phyloP scores from a whole-genome alignment of 2,329 filamentous ascomycete genomes.

The Penicillium sp. region DNA sequence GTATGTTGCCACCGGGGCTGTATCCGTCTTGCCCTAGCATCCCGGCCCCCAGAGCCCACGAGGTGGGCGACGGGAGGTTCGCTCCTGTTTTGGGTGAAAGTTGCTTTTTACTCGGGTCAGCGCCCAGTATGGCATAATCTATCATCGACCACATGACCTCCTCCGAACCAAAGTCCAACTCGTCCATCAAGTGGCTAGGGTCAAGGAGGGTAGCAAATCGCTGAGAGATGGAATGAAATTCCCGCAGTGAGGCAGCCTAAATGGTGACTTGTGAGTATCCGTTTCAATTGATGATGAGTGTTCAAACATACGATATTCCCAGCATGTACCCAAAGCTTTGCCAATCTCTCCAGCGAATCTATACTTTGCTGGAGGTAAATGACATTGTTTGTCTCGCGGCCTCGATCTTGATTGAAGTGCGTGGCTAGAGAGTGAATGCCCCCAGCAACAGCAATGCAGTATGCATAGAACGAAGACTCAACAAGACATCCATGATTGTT shows the following conservation, averaged over 20 bases:
- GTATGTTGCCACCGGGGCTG: background rate
- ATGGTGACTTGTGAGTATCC: background rate
- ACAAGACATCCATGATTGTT: conserved; percentile 19
- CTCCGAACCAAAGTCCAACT: conserved; percentile 17
- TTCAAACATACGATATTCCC: conserved; percentile 22
- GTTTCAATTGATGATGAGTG: too few relatives aligned
- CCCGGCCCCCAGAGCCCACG: conserved; percentile 12
- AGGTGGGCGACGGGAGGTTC: conserved; percentile 13
- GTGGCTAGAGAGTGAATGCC: conserved; percentile 17
- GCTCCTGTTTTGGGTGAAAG: background rate
- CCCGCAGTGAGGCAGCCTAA: conserved; percentile 20
- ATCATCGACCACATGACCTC: conserved; percentile 25
- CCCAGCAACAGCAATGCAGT: conserved; percentile 34
- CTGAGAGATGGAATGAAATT: conserved; percentile 23
- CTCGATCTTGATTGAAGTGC: conserved; percentile 13
- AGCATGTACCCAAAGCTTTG: conserved; percentile 21
- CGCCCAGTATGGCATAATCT: conserved; percentile 22
- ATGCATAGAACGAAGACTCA: conserved; percentile 36
- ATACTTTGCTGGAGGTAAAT: conserved; percentile 19
- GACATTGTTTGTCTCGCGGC: conserved; percentile 9
- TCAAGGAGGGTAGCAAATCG: conserved; percentile 20
- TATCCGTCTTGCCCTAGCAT: conserved; percentile 3
- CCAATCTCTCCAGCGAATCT: conserved; percentile 18
- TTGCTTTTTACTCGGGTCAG: conserved; percentile 8
- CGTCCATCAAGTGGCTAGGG: conserved; percentile 14